A percentile compares a stretch with the other conserved stretches of the same genome.
Evolutionary conservation across 2,329 filamentous ascomycete species (phyloP).

Genomic region (Madurella mycetomatis): DNA sequence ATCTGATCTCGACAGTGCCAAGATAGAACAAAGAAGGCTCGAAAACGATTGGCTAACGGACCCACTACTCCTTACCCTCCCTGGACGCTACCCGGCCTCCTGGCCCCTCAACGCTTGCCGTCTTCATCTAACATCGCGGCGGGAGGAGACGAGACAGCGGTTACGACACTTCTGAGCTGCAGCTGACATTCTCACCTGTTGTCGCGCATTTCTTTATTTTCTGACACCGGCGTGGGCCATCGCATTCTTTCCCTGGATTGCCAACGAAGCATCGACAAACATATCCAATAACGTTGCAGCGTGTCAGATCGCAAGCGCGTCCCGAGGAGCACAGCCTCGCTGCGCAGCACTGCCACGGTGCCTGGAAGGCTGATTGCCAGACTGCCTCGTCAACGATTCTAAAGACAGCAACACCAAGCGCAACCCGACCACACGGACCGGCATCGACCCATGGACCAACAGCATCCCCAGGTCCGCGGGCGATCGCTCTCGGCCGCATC

Average conservation of each 20-base stretch:
- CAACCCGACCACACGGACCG: conserved; percentile 16
- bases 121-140: conserved; percentile 5
- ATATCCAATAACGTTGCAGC: background rate
- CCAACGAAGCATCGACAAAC: conserved; percentile 7
- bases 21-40: background rate
- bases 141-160: conserved; percentile 7
- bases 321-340: conserved; percentile 37
- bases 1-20: background rate
- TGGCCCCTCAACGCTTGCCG: conserved; percentile 4
- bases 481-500: conserved; percentile 57
- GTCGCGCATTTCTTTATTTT: background rate
- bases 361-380: conserved; percentile 43
- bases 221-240: background rate
- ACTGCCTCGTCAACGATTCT: conserved; percentile 41
- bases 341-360: conserved; percentile 37
- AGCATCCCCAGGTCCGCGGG: conserved; percentile 45
- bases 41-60: conserved; percentile 1
- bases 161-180: background rate
- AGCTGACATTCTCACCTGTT: background rate
- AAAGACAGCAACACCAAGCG: conserved; percentile 33
- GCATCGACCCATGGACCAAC: conserved; percentile 46
- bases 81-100: background rate
- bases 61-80: background rate
- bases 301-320: conserved; percentile 4
- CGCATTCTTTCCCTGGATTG: background rate